Evolutionary conservation across 805 yeast species (phyloP).

Genomic region (Pichia kluyveri): DNA sequence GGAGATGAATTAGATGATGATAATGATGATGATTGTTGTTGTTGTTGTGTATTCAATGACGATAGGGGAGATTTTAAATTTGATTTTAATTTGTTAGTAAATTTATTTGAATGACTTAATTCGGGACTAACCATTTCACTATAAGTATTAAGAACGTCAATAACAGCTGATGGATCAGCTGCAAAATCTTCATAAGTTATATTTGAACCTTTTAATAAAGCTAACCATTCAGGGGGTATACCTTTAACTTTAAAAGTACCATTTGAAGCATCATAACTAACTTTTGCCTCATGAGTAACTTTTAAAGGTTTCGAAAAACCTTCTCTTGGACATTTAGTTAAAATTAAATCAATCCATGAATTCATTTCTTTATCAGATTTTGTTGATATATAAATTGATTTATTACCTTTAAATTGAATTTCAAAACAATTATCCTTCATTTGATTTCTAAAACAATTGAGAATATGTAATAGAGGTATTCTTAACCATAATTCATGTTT

Average conservation of each 20-base stretch:
- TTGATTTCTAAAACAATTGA: constrained; percentile 59
- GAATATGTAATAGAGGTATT: constrained; percentile 49
- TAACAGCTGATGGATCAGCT: constrained; percentile 55
- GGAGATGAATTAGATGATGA: neutral
- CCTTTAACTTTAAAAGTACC: constrained; percentile 46
- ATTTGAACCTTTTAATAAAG: constrained; percentile 45
- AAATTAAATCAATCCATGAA: constrained; percentile 86
- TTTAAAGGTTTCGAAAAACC: constrained; percentile 86
- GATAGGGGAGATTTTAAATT: neutral
- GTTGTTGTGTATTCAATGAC: too few species aligned
- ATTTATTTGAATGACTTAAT: constrained; percentile 16
- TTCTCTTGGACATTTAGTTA: constrained; percentile 57
- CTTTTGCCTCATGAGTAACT: constrained; percentile 89
- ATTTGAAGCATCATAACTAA: constrained; percentile 73
- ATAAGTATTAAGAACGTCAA: constrained; percentile 51
- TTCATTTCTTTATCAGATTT: constrained; percentile 73
- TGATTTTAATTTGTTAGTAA: neutral
- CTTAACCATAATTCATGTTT: constrained; percentile 39
- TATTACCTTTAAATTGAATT: constrained; percentile 47
- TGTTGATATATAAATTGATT: constrained; percentile 64
- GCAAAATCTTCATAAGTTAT: constrained; percentile 56
- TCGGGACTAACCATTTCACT: constrained; percentile 33
- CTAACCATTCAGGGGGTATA: constrained; percentile 50
- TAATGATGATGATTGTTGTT: neutral
- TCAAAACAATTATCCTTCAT: constrained; percentile 77